phyloP scores from a whole-genome alignment of 306 rosid species.

The Morella rubra region DNA sequence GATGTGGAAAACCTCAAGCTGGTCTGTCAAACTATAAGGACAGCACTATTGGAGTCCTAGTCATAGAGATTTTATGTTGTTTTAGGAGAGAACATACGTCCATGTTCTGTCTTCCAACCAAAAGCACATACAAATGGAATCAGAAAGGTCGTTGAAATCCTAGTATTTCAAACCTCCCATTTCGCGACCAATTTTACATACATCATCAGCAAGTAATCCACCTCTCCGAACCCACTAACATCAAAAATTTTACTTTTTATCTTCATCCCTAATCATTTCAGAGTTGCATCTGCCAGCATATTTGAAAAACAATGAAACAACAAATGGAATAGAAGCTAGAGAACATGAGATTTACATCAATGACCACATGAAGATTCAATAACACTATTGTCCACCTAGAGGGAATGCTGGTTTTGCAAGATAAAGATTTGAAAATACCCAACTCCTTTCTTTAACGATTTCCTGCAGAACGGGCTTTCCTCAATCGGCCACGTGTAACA shows the following conservation, averaged over 20 bases:
- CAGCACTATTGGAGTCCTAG: too few species aligned
- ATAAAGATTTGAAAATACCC: slow-evolving; percentile 23
- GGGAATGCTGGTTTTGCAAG: slow-evolving; percentile 25
- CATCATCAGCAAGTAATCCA: not conserved
- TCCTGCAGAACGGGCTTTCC: slow-evolving; percentile 48
- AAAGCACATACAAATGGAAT: not conserved
- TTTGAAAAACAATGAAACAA: slow-evolving; percentile 40
- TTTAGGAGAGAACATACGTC: too few species aligned
- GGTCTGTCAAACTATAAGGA: not conserved
- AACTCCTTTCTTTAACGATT: slow-evolving; percentile 31
- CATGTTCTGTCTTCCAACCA: not conserved
- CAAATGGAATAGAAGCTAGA: slow-evolving; percentile 42
- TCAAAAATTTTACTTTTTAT: not conserved
- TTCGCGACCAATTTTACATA: not conserved
- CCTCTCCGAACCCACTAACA: not conserved
- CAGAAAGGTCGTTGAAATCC: not conserved
- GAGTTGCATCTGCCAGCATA: slow-evolving; percentile 6
- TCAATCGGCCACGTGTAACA: slow-evolving; percentile 31
- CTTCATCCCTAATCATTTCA: not conserved
- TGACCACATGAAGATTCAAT: slow-evolving; percentile 38
- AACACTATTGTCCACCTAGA: slow-evolving; percentile 36
- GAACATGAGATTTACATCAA: slow-evolving; percentile 60
- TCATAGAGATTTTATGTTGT: too few species aligned
- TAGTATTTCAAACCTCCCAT: not conserved
- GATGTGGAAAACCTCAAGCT: not conserved